phyloP scores from a whole-genome alignment of 176 grass and related monocot genomes.

The Bonia amplexicaulis region DNA sequence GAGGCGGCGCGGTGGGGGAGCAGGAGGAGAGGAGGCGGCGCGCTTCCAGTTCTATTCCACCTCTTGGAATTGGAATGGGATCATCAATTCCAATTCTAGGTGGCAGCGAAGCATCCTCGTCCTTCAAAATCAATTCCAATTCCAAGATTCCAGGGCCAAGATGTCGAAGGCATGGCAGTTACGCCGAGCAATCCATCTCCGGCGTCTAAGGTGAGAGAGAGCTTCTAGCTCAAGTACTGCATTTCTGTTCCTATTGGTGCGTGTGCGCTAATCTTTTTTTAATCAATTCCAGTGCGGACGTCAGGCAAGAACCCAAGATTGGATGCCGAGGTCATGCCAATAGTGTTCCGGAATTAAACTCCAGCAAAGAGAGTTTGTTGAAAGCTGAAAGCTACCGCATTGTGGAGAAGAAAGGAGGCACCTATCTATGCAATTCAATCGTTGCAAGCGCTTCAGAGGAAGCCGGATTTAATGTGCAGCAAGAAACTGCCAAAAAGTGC shows the following conservation, averaged over 20 bases:
- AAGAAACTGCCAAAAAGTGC: background rate
- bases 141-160: background rate
- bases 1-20: no score
- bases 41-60: no score
- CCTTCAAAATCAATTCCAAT: no score
- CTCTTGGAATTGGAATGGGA: no score
- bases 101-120: no score
- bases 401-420: conserved; percentile 19
- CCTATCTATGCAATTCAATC: background rate
- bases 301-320: background rate
- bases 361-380: background rate
- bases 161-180: conserved; percentile 35
- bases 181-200: conserved; percentile 16
- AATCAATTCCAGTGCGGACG: background rate
- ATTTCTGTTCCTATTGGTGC: background rate
- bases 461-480: background rate
- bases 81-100: no score
- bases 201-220: conserved; percentile 7
- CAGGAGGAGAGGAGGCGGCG: no score
- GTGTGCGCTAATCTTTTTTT: background rate
- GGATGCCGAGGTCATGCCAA: background rate
- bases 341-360: background rate
- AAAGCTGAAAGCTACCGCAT: background rate
- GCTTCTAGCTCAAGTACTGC: background rate
- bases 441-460: background rate